Conservation (phyloP, 2,329 filamentous ascomycete species). For the Leptographium wingfieldii region DNA sequence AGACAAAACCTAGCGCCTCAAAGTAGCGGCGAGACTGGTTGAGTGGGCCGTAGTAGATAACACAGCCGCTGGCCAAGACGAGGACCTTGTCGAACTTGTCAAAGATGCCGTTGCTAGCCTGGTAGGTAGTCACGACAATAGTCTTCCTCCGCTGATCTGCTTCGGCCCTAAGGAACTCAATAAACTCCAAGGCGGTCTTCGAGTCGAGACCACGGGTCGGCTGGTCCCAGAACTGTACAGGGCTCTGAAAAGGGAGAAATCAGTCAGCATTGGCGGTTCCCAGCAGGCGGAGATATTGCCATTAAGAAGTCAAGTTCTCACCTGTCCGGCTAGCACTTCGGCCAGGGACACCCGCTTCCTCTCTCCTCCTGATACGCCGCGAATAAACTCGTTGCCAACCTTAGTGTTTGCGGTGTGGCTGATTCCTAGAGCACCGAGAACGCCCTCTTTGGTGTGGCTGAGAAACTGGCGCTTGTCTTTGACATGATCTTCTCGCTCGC, state of each 20-base stretch:
- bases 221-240: constrained; percentile 61
- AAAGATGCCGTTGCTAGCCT: constrained; percentile 51
- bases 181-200: constrained; percentile 53
- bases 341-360: constrained; percentile 65
- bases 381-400: constrained; percentile 55
- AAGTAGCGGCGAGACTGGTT: constrained; percentile 52
- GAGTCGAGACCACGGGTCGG: constrained; percentile 53
- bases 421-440: constrained; percentile 59
- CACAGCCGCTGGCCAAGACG: constrained; percentile 10
- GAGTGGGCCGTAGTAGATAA: constrained; percentile 14
- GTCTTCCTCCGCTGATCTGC: constrained; percentile 52
- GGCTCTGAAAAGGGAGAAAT: constrained; percentile 25
- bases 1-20: constrained; percentile 53
- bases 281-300: neutral
- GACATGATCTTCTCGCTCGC: neutral
- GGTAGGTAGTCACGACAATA: constrained; percentile 50
- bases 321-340: constrained; percentile 45
- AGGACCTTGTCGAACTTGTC: constrained; percentile 14
- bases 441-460: constrained; percentile 40
- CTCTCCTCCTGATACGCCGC: constrained; percentile 32
- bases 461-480: constrained; percentile 40
- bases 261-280: too few species aligned
- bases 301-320: neutral
- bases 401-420: constrained; percentile 54
- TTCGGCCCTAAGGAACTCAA: constrained; percentile 48